phyloP scores from a whole-genome alignment of 1,284 basidiomycete species.

The Rhodotorula sp. region DNA sequence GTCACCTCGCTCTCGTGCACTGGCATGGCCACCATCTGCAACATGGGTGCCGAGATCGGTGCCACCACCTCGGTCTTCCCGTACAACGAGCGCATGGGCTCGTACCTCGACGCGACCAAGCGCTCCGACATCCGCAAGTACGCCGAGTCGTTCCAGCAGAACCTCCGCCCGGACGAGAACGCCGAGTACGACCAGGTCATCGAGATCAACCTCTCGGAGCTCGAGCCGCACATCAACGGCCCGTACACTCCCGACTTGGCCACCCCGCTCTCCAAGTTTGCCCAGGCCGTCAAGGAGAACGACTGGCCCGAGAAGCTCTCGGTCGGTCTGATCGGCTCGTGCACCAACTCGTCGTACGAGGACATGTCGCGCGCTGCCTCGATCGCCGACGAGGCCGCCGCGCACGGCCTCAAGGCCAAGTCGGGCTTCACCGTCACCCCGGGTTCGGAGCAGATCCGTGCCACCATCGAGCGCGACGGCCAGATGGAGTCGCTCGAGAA shows the following conservation, averaged over 20 bases:
- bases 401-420: constrained; percentile 85
- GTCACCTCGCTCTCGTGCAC: constrained; percentile 96
- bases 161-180: constrained; percentile 83
- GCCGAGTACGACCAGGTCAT: constrained; percentile 94
- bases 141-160: constrained; percentile 85
- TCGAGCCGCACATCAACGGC: constrained; percentile 99
- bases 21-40: constrained; percentile 99
- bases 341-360: constrained; percentile 99
- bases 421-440: constrained; percentile 97
- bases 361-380: constrained; percentile 98
- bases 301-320: constrained; percentile 95
- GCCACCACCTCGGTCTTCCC: constrained; percentile 99
- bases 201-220: constrained; percentile 91
- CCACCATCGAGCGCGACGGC: constrained; percentile 95
- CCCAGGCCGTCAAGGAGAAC: constrained; percentile 88
- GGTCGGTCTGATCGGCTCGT: constrained; percentile 96
- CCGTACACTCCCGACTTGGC: constrained; percentile 96
- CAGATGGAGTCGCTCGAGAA: constrained; percentile 83
- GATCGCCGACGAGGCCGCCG: constrained; percentile 83
- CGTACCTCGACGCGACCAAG: constrained; percentile 91
- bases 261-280: constrained; percentile 95
- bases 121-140: constrained; percentile 85
- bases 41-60: constrained; percentile 99
- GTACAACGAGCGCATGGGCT: constrained; percentile 91
- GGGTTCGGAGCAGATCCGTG: constrained; percentile 96